phyloP scores from a whole-genome alignment of 2,329 filamentous ascomycete genomes.

The Furcasterigmium sp. region DNA sequence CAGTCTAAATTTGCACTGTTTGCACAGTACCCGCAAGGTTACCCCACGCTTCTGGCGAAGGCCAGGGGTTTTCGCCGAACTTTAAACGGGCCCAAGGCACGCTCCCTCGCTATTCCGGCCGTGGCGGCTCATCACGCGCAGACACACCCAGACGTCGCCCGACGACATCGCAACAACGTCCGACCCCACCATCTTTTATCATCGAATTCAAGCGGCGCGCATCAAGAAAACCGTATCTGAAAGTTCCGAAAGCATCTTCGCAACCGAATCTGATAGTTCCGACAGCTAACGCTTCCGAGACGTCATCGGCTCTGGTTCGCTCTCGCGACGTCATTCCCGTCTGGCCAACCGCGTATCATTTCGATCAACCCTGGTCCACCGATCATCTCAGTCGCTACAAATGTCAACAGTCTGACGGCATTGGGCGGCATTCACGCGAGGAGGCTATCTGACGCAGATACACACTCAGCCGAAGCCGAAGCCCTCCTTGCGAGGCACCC shows the following conservation, averaged over 20 bases:
- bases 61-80: not conserved
- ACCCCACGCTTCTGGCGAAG: no score
- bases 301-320: not conserved
- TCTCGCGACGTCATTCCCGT: not conserved
- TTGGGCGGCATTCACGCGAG: not conserved
- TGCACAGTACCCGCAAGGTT: no score
- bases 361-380: not conserved
- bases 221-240: not conserved
- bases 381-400: not conserved
- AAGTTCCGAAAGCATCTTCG: not conserved
- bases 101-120: not conserved
- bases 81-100: constrained; percentile 1
- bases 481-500: not conserved
- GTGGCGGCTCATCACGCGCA: constrained; percentile 3
- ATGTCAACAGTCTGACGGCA: constrained; percentile 1
- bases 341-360: no score
- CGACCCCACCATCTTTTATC: not conserved
- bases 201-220: not conserved
- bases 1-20: no score
- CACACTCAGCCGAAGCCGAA: not conserved
- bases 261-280: not conserved
- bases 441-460: not conserved
- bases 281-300: not conserved
- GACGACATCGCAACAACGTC: constrained; percentile 1
- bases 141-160: not conserved